phyloP scores from a whole-genome alignment of 2,329 filamentous ascomycete species.

The Grosmannia clavigera region DNA sequence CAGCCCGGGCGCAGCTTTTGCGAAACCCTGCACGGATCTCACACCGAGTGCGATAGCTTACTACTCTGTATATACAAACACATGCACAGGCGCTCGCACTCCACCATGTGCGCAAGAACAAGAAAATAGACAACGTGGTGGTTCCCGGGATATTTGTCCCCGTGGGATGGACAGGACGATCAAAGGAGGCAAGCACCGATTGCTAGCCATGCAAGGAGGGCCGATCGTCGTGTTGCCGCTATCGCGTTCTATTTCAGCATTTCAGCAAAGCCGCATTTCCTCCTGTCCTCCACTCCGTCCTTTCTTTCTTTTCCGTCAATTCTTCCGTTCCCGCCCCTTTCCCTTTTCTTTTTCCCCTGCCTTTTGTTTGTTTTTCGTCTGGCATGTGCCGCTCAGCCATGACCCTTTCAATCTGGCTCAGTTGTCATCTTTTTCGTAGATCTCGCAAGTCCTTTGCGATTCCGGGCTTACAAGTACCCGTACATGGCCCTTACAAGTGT shows the following conservation, averaged over 20 bases:
- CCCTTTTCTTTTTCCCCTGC: background rate
- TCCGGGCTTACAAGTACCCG: background rate
- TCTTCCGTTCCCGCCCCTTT: background rate
- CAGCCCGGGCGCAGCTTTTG: background rate
- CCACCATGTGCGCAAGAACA: background rate
- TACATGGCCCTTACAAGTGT: background rate
- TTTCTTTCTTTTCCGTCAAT: background rate
- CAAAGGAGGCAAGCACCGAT: background rate
- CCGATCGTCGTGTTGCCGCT: background rate
- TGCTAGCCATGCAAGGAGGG: background rate
- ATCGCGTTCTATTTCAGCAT: background rate
- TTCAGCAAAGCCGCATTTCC: background rate
- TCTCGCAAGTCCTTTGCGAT: background rate
- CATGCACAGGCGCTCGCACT: background rate
- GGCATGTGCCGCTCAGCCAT: background rate
- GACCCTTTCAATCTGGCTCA: background rate
- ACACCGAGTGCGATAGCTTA: too few species aligned
- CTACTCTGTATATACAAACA: background rate
- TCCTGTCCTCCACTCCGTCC: background rate
- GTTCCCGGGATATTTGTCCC: background rate
- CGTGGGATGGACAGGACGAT: background rate
- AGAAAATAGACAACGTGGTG: background rate
- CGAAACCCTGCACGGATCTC: background rate
- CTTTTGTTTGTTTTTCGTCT: background rate
- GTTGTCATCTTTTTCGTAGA: background rate